Percentiles rank a stretch among this genome's conserved stretches.
phyloP scores from a whole-genome alignment of 306 rosid genomes.

The Cercis canadensis region DNA sequence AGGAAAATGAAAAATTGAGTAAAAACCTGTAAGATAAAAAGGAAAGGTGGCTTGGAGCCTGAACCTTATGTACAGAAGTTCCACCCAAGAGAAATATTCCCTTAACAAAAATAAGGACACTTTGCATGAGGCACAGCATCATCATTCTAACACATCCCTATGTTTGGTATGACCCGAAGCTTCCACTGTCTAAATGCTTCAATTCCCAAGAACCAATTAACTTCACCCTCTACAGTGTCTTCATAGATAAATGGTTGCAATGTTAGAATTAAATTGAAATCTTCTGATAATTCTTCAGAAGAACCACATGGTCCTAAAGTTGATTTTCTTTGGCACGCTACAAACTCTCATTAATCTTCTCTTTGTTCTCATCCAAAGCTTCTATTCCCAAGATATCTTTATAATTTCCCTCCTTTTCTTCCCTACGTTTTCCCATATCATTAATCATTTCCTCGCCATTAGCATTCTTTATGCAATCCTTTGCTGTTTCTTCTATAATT shows the following conservation, averaged over 20 bases:
- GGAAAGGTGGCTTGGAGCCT: conserved; percentile 18
- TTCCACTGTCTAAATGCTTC: conserved; percentile 8
- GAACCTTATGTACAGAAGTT: conserved; percentile 28
- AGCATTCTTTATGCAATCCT: conserved; percentile 15
- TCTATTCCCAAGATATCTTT: conserved; percentile 17
- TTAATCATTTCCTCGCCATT: conserved; percentile 8
- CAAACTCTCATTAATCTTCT: conserved; percentile 31
- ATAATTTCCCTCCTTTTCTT: conserved; percentile 19
- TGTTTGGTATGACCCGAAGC: background rate
- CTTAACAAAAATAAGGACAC: background rate
- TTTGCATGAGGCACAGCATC: background rate
- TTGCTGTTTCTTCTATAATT: conserved; percentile 17
- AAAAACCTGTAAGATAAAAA: conserved; percentile 31
- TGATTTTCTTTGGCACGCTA: conserved; percentile 25
- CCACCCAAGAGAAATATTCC: conserved; percentile 26
- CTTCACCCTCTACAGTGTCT: background rate
- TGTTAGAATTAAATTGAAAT: background rate
- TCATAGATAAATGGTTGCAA: background rate
- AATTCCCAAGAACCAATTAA: conserved; percentile 2
- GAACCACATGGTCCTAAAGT: conserved; percentile 10
- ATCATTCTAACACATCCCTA: background rate
- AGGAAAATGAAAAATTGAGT: conserved; percentile 44
- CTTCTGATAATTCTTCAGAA: conserved; percentile 18
- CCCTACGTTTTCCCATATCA: conserved; percentile 23
- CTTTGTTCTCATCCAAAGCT: conserved; percentile 36